These are phyloP conservation scores for Fusarium staphyleae DNA, from an alignment of 2,329 filamentous ascomycete genomes.

Conservation along the genomic window DNA sequence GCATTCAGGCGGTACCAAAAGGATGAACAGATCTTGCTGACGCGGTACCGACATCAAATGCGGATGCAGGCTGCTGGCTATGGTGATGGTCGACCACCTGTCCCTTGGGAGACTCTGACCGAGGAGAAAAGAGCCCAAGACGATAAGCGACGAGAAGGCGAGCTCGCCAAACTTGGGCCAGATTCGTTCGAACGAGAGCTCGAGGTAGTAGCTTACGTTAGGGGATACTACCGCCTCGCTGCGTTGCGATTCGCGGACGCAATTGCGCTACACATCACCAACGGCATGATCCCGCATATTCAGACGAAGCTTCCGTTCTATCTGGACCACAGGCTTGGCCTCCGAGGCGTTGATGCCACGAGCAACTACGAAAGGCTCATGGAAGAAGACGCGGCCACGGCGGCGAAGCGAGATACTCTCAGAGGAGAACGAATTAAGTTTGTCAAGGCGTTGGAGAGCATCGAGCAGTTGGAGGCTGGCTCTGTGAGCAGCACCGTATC, in stretches of 20 bases:
- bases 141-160: constrained; percentile 49
- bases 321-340: constrained; percentile 54
- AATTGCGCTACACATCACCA: constrained; percentile 56
- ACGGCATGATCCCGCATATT: constrained; percentile 57
- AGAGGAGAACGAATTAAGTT: constrained; percentile 56
- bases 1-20: constrained; percentile 55
- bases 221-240: constrained; percentile 74
- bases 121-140: constrained; percentile 58
- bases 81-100: constrained; percentile 37
- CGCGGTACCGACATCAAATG: constrained; percentile 57
- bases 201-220: constrained; percentile 66
- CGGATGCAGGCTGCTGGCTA: constrained; percentile 54
- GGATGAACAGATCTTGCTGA: constrained; percentile 55
- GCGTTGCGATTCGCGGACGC: constrained; percentile 69
- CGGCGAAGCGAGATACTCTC: constrained; percentile 50
- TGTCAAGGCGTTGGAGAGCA: constrained; percentile 54
- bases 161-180: constrained; percentile 57
- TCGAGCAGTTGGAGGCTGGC: constrained; percentile 52
- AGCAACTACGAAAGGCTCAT: constrained; percentile 53
- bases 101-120: constrained; percentile 55
- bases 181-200: constrained; percentile 69
- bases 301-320: constrained; percentile 50
- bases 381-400: constrained; percentile 57
- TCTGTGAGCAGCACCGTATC: constrained; percentile 29
- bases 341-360: constrained; percentile 43